Conservation (phyloP, 108 stramenopile species). For the Cylindrotheca closterium region DNA sequence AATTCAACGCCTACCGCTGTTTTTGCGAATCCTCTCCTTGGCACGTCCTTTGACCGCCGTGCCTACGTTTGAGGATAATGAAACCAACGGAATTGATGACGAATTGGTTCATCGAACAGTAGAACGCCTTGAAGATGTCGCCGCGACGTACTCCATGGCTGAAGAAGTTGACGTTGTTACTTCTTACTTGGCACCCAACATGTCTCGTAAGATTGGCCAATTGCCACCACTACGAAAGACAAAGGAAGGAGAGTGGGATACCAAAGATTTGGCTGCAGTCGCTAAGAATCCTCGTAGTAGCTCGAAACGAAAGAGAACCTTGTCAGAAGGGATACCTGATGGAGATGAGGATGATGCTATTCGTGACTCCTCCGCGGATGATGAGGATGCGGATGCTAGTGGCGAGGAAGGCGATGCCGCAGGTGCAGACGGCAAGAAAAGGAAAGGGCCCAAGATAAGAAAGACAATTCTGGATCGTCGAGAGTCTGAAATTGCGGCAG, state of each 20-base stretch:
- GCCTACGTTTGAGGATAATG: conserved; percentile 7
- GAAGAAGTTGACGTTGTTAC: conserved; percentile 69
- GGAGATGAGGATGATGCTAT: conserved; percentile 1
- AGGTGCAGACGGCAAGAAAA: conserved; percentile 1
- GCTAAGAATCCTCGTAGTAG: conserved; percentile 26
- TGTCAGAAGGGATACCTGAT: neutral
- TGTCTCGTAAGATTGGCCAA: conserved; percentile 48
- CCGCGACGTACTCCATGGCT: conserved; percentile 62
- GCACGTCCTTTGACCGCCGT: conserved; percentile 46
- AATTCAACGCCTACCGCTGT: conserved; percentile 57
- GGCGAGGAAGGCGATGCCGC: conserved; percentile 11
- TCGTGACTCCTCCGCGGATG: neutral
- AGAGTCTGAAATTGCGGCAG: conserved; percentile 31
- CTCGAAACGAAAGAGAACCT: conserved; percentile 13
- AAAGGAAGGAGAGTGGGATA: conserved; percentile 18
- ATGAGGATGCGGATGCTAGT: conserved; percentile 4
- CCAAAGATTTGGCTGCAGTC: conserved; percentile 7
- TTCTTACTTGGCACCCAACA: conserved; percentile 50
- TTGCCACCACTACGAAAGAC: conserved; percentile 34
- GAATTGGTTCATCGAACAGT: conserved; percentile 41
- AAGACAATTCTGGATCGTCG: conserved; percentile 6
- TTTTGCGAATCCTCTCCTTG: conserved; percentile 54
- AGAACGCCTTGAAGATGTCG: conserved; percentile 66
- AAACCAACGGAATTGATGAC: conserved; percentile 10
- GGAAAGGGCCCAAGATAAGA: neutral